Conservation (phyloP, 2,329 filamentous ascomycete species). For the Colletotrichum orchidophilum region DNA sequence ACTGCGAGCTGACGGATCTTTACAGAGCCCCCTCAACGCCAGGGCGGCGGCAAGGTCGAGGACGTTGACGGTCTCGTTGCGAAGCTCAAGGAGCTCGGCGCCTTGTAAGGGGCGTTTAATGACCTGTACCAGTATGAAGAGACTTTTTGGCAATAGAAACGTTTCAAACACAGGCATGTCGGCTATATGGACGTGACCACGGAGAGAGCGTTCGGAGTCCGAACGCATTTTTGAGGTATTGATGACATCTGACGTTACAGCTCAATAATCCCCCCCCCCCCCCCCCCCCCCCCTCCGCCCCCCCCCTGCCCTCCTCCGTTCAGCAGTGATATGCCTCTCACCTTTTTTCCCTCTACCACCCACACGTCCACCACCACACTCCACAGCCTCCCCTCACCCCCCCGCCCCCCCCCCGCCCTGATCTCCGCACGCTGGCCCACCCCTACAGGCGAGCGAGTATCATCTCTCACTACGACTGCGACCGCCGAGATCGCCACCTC, state of each 20-base stretch:
- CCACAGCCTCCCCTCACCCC: no score
- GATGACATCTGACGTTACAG: background rate
- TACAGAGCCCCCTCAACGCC: slow-evolving; percentile 82
- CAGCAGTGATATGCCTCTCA: no score
- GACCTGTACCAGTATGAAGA: slow-evolving; percentile 20
- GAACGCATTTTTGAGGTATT: background rate
- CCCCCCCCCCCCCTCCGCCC: no score
- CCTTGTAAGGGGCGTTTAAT: slow-evolving; percentile 65
- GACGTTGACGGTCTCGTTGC: slow-evolving; percentile 94
- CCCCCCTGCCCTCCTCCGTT: no score
- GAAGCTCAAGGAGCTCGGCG: slow-evolving; percentile 96
- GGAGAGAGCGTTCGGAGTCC: background rate
- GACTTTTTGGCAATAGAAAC: slow-evolving; percentile 22
- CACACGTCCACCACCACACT: no score
- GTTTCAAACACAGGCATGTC: slow-evolving; percentile 1
- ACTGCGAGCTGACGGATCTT: slow-evolving; percentile 1
- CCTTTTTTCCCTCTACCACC: no score
- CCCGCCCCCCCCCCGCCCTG: no score
- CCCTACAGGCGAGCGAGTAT: no score
- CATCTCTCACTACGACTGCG: no score
- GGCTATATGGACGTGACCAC: background rate
- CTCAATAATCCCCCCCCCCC: no score
- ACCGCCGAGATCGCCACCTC: no score
- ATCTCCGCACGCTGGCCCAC: no score
- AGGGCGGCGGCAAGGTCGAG: slow-evolving; percentile 96